A percentile compares a stretch with the other conserved stretches of the same genome.
Evolutionary conservation across 345 rosid genomes (phyloP).

Genomic region (Raphanus sativus): DNA sequence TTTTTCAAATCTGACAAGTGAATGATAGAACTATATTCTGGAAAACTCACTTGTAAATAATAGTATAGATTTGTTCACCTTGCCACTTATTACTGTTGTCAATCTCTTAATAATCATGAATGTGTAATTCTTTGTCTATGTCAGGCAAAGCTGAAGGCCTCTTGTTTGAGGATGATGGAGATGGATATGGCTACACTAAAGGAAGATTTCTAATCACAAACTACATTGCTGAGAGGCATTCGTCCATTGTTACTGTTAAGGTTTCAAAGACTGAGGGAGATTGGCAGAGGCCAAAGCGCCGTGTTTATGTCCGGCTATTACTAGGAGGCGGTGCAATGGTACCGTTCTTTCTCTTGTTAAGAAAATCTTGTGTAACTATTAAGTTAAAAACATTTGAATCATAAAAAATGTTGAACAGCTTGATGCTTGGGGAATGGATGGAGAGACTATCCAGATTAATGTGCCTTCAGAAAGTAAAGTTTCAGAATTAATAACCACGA

Average conservation of each 20-base stretch:
- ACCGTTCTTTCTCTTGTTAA: slow-evolving; percentile 3
- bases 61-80: background rate
- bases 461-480: slow-evolving; percentile 58
- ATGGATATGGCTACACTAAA: slow-evolving; percentile 71
- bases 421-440: slow-evolving; percentile 85
- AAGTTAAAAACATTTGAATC: slow-evolving; percentile 16
- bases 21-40: background rate
- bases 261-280: slow-evolving; percentile 66
- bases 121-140: background rate
- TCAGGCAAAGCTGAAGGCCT: slow-evolving; percentile 75
- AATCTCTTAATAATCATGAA: background rate
- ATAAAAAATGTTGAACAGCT: slow-evolving; percentile 47
- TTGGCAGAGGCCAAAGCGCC: slow-evolving; percentile 82
- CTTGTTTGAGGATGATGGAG: slow-evolving; percentile 86
- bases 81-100: background rate
- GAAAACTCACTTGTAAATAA: background rate
- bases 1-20: background rate
- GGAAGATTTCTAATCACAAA: slow-evolving; percentile 65
- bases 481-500: slow-evolving; percentile 43
- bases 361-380: background rate
- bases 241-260: slow-evolving; percentile 61
- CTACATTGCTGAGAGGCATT: slow-evolving; percentile 60
- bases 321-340: slow-evolving; percentile 88
- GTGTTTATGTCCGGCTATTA: slow-evolving; percentile 60
- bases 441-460: slow-evolving; percentile 58